Conservation (phyloP, 805 yeast species). For the Lipomyces spencermartinsiae region DNA sequence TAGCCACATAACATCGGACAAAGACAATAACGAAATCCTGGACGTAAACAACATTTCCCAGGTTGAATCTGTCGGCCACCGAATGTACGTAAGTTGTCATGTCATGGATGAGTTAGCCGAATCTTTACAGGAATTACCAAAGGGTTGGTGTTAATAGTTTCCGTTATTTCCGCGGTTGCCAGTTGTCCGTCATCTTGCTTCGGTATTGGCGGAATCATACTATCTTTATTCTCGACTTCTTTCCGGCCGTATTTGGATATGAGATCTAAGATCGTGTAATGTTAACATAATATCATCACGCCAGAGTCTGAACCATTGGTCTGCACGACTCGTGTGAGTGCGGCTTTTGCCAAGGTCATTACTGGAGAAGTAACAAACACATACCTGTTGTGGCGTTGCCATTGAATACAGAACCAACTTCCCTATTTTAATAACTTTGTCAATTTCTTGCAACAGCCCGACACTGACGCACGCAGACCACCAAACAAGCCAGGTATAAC, state of each 20-base stretch:
- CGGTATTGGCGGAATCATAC: background rate
- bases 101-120: background rate
- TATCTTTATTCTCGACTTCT: conserved; percentile 15
- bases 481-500: no score
- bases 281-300: conserved; percentile 38
- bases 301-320: conserved; percentile 41
- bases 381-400: conserved; percentile 31
- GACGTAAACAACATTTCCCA: background rate
- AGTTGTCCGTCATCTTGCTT: background rate
- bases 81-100: background rate
- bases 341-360: background rate
- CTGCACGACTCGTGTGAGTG: background rate
- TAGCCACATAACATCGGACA: background rate
- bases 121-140: conserved; percentile 1
- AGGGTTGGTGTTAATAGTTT: background rate
- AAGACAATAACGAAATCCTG: no score
- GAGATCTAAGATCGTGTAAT: conserved; percentile 29
- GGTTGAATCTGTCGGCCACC: background rate
- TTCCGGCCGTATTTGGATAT: conserved; percentile 31
- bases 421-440: conserved; percentile 35
- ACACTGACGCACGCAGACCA: no score
- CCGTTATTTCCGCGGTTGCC: background rate
- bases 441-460: conserved; percentile 43
- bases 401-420: conserved; percentile 15
- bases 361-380: background rate